Conservation (phyloP, 495 filamentous ascomycete genomes). For the Tuber indicum region DNA sequence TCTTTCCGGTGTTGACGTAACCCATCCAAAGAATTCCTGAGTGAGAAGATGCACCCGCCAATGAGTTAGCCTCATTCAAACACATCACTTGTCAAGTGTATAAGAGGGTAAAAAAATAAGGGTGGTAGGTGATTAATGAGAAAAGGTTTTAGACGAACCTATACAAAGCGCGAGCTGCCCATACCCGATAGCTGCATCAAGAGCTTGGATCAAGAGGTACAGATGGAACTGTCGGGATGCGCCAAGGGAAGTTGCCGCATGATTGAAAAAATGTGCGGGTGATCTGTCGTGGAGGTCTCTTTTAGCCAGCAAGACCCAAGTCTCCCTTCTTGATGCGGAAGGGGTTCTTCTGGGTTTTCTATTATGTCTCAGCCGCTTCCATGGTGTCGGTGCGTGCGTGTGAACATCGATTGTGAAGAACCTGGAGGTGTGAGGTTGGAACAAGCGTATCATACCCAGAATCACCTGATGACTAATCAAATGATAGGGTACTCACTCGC, state of each 20-base stretch:
- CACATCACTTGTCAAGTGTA: slow-evolving; percentile 6
- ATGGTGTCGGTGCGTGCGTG: slow-evolving; percentile 12
- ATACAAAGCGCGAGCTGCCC: slow-evolving; percentile 43
- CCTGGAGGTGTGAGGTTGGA: slow-evolving; percentile 19
- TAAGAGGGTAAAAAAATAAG: slow-evolving; percentile 3
- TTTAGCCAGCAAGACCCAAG: slow-evolving; percentile 43
- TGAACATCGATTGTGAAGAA: neutral
- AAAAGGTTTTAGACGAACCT: slow-evolving; percentile 35
- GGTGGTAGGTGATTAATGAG: slow-evolving; percentile 9
- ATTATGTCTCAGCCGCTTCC: slow-evolving; percentile 26
- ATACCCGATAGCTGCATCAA: slow-evolving; percentile 38
- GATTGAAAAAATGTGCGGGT: slow-evolving; percentile 38
- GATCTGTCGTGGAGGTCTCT: slow-evolving; percentile 41
- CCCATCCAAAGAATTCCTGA: slow-evolving; percentile 43
- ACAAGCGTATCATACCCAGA: slow-evolving; percentile 19
- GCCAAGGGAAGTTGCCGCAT: slow-evolving; percentile 32
- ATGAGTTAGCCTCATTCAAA: slow-evolving; percentile 8
- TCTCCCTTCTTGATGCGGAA: slow-evolving; percentile 42
- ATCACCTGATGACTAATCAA: slow-evolving; percentile 28
- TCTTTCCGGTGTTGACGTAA: slow-evolving; percentile 41
- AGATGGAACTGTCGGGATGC: slow-evolving; percentile 43
- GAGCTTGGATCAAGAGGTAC: slow-evolving; percentile 39
- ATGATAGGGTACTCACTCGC: neutral
- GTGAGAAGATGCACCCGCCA: neutral
- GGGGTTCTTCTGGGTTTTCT: slow-evolving; percentile 38